Evolutionary conservation across 805 yeast genomes (phyloP).

Genomic region (Grigorovia humatica): DNA sequence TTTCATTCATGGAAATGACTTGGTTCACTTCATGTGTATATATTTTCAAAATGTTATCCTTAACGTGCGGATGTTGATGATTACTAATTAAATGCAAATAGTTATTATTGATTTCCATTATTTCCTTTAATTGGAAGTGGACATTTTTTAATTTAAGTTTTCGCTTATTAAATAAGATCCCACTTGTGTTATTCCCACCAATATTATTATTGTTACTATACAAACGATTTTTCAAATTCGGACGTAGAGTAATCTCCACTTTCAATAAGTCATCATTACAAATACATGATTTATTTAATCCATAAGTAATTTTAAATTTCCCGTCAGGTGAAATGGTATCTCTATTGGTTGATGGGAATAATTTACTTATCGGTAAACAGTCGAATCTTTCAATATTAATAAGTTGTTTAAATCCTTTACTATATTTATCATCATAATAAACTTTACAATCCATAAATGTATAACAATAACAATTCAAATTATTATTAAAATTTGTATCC

Average conservation of each 20-base stretch:
- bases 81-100: slow-evolving; percentile 25
- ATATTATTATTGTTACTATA: slow-evolving; percentile 4
- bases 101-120: slow-evolving; percentile 36
- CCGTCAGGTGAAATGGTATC: slow-evolving; percentile 38
- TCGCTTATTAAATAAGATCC: slow-evolving; percentile 18
- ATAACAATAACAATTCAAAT: slow-evolving; percentile 36
- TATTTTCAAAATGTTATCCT: slow-evolving; percentile 32
- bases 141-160: slow-evolving; percentile 35
- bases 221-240: slow-evolving; percentile 20
- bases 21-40: slow-evolving; percentile 20
- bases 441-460: slow-evolving; percentile 34
- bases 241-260: slow-evolving; percentile 32
- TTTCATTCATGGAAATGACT: slow-evolving; percentile 21
- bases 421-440: slow-evolving; percentile 7
- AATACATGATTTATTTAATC: slow-evolving; percentile 43
- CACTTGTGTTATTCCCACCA: not conserved
- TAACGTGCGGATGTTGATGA: slow-evolving; percentile 23
- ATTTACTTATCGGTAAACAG: slow-evolving; percentile 33
- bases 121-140: slow-evolving; percentile 41
- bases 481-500: slow-evolving; percentile 40
- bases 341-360: slow-evolving; percentile 38
- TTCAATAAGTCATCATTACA: slow-evolving; percentile 45
- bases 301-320: slow-evolving; percentile 36
- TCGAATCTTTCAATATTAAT: slow-evolving; percentile 47
- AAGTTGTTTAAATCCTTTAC: slow-evolving; percentile 22